Percentiles rank a stretch among this genome's conserved stretches.
Conservation (phyloP, 179 eudicot species). For the Beta lomatogona region DNA sequence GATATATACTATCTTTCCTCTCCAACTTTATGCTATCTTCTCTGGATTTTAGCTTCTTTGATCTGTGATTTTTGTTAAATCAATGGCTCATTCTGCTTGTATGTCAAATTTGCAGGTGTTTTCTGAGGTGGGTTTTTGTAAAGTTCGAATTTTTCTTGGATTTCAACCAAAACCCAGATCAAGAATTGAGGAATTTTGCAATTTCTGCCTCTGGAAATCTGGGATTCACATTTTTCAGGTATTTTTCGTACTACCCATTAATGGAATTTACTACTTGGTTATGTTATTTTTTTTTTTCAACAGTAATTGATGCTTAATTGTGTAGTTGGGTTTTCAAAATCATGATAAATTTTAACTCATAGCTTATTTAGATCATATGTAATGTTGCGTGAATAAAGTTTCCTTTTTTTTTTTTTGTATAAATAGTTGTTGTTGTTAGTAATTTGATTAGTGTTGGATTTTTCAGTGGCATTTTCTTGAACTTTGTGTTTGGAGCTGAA, state of each 20-base stretch:
- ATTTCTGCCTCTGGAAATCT: conserved; percentile 18
- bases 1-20: not conserved
- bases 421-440: not conserved
- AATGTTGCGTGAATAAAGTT: not conserved
- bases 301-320: not conserved
- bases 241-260: not conserved
- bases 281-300: not conserved
- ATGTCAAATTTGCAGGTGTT: conserved; percentile 28
- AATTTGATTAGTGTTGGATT: not conserved
- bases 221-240: conserved; percentile 3
- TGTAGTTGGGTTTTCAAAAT: not conserved
- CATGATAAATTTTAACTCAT: not conserved
- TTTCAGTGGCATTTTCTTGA: conserved; percentile 12
- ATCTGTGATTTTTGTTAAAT: conserved; percentile 8
- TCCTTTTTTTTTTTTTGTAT: not conserved
- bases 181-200: conserved; percentile 9
- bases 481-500: not conserved
- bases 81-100: conserved; percentile 28
- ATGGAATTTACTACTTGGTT: not conserved
- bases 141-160: conserved; percentile 21
- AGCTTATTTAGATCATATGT: not conserved
- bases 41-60: not conserved
- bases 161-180: conserved; percentile 16
- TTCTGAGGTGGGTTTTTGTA: conserved; percentile 25
- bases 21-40: not conserved